Base-by-base conservation (phyloP, 805 yeast species). In the Starmerella bombicola region DNA sequence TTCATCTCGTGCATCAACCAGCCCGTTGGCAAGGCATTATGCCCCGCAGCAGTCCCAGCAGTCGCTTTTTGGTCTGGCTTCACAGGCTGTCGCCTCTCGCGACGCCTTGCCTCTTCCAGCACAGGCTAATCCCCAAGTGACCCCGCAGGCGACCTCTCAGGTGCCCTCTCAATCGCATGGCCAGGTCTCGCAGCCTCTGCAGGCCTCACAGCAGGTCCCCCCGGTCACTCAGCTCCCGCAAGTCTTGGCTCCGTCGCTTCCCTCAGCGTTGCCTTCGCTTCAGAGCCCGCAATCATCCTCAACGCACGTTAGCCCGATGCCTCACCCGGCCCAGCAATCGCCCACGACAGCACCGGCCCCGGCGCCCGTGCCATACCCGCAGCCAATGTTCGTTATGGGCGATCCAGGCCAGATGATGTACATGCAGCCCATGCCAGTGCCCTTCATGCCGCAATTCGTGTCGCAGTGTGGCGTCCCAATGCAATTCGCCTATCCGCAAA, bases 361-460 rank as follows among this genome's bases (percentile, higher is more conserved):
- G 28, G 20, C 15, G 22, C 34, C 34, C 22, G 22, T 31, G 20
- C 35, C 5, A 25, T 32, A 20, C 8, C 20, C 30, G 15, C 41
- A 29, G 30, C 38, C 45, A 25, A 23, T 36, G 17, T 30, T 37
- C 16, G 28, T 23, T 34, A 19, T 37, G 35, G 12, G 35, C 22
- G 38, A 34, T 32, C 29, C 33, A 13, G 13, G 31, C 16, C 43
- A 35, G 36, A 19, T 40, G 24, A 24, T 40, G 28, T 31, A 30
- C 34, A 3, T 35, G 33, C 32, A 22, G 22, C 34, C 41, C 15
- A 47, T 37, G 35, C 46, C 45, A 30, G 30, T 42, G 29, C 40
- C 29, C 21, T 16, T 38, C 37, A 41, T 45, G 37, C 50, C 38
- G 24, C 43, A 35, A 40, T 34, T 26, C 32, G 37, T 41, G 19